Evolutionary conservation across 2,329 filamentous ascomycete species (phyloP).

Genomic region (Teratosphaeria zuluensis): DNA sequence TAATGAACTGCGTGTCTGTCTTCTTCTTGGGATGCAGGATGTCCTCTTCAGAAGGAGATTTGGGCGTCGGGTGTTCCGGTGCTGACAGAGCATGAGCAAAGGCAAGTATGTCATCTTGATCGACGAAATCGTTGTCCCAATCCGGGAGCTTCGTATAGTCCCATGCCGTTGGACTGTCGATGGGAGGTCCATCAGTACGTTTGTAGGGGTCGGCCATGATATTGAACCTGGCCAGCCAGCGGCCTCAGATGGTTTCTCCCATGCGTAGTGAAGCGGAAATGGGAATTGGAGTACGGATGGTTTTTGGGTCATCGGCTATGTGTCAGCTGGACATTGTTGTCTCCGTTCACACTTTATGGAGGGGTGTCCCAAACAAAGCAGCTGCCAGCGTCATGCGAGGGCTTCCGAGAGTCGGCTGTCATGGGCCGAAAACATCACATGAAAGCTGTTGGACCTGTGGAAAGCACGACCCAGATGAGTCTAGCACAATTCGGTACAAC

Average conservation of each 20-base stretch:
- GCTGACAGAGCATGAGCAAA: constrained; percentile 77
- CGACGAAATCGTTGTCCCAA: constrained; percentile 65
- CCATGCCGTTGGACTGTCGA: constrained; percentile 40
- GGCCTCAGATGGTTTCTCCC: background rate
- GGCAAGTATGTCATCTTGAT: constrained; percentile 59
- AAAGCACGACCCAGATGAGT: background rate
- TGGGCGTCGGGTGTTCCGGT: constrained; percentile 39
- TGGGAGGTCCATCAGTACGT: constrained; percentile 43
- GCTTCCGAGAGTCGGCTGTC: background rate
- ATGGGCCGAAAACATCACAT: background rate
- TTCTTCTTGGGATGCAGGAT: constrained; percentile 31
- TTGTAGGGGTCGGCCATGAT: constrained; percentile 37
- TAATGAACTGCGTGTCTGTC: constrained; percentile 53
- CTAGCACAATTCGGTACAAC: background rate
- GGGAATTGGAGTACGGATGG: background rate
- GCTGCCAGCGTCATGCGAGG: background rate
- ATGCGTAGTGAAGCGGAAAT: background rate
- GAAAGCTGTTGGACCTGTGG: background rate
- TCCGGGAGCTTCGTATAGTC: constrained; percentile 67
- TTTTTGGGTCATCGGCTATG: background rate
- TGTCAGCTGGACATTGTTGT: background rate
- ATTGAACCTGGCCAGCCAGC: background rate
- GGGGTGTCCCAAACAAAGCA: background rate
- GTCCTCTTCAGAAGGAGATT: constrained; percentile 57
- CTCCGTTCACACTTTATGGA: background rate